phyloP scores from a whole-genome alignment of 2,329 filamentous ascomycete genomes.

The Botrytis deweyae region DNA sequence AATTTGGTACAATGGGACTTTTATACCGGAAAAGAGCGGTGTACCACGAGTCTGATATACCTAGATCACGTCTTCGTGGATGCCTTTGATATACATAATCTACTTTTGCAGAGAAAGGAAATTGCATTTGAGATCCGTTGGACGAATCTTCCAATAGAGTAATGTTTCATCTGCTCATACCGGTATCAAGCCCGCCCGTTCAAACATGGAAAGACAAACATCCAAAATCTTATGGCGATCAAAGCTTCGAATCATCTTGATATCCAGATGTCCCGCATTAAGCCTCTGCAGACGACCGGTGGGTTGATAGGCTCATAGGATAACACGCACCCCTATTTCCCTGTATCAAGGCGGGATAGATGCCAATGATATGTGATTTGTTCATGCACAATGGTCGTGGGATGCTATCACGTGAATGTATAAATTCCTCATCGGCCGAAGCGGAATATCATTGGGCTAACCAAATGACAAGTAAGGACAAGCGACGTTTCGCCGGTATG shows the following conservation, averaged over 20 bases:
- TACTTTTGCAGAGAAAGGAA: background rate
- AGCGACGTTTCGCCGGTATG: background rate
- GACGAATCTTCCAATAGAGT: conserved; percentile 11
- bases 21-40: conserved; percentile 7
- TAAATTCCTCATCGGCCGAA: background rate
- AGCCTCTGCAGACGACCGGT: background rate
- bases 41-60: conserved; percentile 4
- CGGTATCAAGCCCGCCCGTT: background rate
- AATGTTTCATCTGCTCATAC: conserved; percentile 4
- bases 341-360: background rate
- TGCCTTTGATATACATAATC: background rate
- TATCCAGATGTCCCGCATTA: conserved; percentile 8
- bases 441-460: background rate
- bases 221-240: background rate
- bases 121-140: conserved; percentile 3
- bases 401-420: background rate
- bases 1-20: background rate
- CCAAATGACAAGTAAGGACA: background rate
- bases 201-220: background rate
- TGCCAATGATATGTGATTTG: too few species aligned
- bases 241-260: background rate
- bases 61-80: background rate
- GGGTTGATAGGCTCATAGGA: too few species aligned
- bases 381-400: background rate
- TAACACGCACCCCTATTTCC: background rate